Evolutionary conservation across 306 rosid species (phyloP).

Genomic region (Acmispon strigosus): DNA sequence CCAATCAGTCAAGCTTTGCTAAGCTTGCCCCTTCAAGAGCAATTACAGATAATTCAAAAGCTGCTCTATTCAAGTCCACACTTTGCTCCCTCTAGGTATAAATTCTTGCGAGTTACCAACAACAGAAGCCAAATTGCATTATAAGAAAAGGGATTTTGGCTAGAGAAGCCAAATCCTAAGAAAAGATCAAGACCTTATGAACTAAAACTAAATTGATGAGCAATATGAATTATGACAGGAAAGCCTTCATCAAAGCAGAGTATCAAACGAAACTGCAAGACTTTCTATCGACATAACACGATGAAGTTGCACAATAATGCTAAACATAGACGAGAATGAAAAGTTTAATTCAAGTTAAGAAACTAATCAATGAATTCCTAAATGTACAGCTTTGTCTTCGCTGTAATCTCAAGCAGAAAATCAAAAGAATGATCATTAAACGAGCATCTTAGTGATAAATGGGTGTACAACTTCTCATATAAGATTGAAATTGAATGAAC

Average conservation of each 20-base stretch:
- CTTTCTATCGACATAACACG: background rate
- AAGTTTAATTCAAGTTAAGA: background rate
- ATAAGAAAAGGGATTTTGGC: too few species aligned
- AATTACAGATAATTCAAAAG: background rate
- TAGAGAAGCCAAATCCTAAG: too few species aligned
- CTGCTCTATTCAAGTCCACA: background rate
- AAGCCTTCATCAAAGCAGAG: background rate
- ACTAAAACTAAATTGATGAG: background rate
- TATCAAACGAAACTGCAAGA: background rate
- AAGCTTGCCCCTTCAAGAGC: background rate
- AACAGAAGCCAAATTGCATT: background rate
- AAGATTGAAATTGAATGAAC: background rate
- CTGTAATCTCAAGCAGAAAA: slow-evolving; percentile 8
- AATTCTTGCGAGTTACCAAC: background rate
- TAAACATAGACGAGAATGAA: background rate
- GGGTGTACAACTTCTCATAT: slow-evolving; percentile 26
- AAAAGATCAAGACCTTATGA: background rate
- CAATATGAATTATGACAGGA: background rate
- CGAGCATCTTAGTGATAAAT: background rate
- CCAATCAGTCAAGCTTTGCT: background rate
- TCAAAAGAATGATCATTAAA: slow-evolving; percentile 8
- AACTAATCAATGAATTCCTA: background rate
- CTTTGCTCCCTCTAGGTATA: background rate
- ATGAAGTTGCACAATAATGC: background rate
- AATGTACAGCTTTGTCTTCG: background rate